Evolutionary conservation across 176 grass and related monocot genomes (phyloP).

Genomic region (Oryza coarctata): DNA sequence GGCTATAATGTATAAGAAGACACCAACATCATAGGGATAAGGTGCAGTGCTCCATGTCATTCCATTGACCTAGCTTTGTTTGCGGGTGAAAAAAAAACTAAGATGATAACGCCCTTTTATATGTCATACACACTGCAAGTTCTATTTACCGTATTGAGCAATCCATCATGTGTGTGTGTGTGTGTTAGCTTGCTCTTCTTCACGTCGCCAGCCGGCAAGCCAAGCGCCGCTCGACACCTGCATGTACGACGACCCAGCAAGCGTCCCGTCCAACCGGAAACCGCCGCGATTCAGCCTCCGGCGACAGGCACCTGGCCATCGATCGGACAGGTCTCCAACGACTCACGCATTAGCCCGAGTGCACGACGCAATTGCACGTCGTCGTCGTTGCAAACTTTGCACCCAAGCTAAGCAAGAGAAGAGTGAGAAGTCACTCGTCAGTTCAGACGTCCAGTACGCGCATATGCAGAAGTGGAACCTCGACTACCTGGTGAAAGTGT

Average conservation of each 20-base stretch:
- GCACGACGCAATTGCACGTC: neutral
- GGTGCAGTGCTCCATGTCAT: neutral
- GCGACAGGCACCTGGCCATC: neutral
- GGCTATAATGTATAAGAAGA: no score
- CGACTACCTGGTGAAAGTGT: neutral
- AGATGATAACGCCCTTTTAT: no score
- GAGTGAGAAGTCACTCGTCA: neutral
- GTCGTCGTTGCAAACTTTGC: neutral
- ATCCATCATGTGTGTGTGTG: no score
- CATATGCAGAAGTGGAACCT: neutral
- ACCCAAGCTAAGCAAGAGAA: neutral
- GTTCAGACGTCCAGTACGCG: neutral
- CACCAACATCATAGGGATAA: neutral
- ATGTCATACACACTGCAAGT: no score
- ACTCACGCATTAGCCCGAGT: no score
- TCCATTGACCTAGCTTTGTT: neutral
- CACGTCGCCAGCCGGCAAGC: neutral
- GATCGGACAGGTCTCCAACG: no score
- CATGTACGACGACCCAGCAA: no score
- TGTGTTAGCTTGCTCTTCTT: no score
- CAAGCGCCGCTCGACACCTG: neutral
- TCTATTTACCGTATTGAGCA: no score
- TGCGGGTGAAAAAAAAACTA: neutral
- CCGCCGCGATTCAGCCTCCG: neutral
- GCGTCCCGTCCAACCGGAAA: neutral